Conservation (phyloP, 148 eudicot species). For the Camellia japonica region DNA sequence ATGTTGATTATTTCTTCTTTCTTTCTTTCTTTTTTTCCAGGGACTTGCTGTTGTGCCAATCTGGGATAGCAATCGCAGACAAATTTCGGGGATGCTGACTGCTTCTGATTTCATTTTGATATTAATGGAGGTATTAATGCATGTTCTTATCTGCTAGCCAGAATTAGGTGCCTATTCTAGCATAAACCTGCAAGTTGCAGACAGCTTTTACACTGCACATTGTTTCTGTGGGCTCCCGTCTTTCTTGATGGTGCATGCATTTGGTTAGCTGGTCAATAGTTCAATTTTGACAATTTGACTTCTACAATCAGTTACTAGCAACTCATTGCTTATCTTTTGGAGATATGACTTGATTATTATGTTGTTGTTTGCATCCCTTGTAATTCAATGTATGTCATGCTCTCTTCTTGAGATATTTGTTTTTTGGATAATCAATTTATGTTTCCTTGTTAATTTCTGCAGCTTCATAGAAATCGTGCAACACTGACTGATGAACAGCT, state of each 20-base stretch:
- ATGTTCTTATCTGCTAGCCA: background rate
- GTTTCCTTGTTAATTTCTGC: slow-evolving; percentile 12
- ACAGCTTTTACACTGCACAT: background rate
- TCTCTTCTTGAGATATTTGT: slow-evolving; percentile 3
- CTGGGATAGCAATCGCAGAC: slow-evolving; percentile 29
- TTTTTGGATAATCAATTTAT: background rate
- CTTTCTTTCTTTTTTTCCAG: slow-evolving; percentile 11
- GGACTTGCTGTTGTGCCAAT: slow-evolving; percentile 41
- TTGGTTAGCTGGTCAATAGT: too few species aligned
- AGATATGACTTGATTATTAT: background rate
- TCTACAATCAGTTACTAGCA: background rate
- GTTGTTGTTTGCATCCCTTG: background rate
- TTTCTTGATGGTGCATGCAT: too few species aligned
- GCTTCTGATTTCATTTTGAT: slow-evolving; percentile 46
- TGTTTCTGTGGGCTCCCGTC: too few species aligned
- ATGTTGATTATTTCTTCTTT: background rate
- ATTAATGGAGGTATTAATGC: slow-evolving; percentile 31
- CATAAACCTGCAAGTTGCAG: background rate
- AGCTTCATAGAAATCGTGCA: slow-evolving; percentile 38
- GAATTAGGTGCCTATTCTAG: background rate
- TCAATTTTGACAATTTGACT: too few species aligned
- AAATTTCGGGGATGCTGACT: slow-evolving; percentile 38
- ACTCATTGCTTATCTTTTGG: background rate
- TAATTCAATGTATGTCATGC: background rate
- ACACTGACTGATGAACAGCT: slow-evolving; percentile 26